phyloP scores from a whole-genome alignment of 306 rosid genomes.

The Urtica urens region DNA sequence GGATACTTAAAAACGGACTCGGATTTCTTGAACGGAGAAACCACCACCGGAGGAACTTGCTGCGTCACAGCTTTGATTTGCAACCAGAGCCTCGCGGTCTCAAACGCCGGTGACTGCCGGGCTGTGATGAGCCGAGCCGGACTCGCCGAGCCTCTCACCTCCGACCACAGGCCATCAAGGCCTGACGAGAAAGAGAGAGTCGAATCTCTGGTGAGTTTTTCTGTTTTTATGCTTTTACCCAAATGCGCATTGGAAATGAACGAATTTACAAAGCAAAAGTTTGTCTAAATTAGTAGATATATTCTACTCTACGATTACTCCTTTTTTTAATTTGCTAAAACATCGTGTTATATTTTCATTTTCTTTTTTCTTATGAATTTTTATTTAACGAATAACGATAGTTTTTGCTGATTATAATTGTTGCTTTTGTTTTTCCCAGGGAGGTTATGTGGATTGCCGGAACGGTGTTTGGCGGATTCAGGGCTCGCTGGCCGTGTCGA shows the following conservation, averaged over 20 bases:
- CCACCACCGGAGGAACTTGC: slow-evolving; percentile 29
- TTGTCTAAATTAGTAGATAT: too few species aligned
- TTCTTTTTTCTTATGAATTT: too few species aligned
- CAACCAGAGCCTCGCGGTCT: slow-evolving; percentile 29
- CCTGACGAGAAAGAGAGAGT: slow-evolving; percentile 30
- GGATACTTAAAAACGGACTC: slow-evolving; percentile 30
- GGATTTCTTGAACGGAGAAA: slow-evolving; percentile 24
- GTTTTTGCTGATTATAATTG: too few species aligned
- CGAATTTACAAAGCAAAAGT: too few species aligned
- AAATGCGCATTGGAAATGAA: too few species aligned
- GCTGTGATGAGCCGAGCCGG: slow-evolving; percentile 42
- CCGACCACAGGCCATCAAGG: slow-evolving; percentile 32
- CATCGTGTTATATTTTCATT: too few species aligned
- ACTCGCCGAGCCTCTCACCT: slow-evolving; percentile 37
- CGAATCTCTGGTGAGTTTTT: slow-evolving; percentile 30
- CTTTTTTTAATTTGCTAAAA: too few species aligned
- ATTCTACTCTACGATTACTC: too few species aligned
- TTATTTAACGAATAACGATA: too few species aligned
- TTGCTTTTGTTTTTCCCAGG: slow-evolving; percentile 20
- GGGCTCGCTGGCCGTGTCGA: slow-evolving; percentile 42
- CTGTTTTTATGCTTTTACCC: too few species aligned
- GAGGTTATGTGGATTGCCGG: slow-evolving; percentile 39
- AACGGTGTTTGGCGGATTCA: slow-evolving; percentile 41
- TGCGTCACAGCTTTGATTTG: slow-evolving; percentile 34
- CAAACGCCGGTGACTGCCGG: slow-evolving; percentile 46